Evolutionary conservation across 805 yeast species (phyloP).

Genomic region (Lachancea dasiensis): DNA sequence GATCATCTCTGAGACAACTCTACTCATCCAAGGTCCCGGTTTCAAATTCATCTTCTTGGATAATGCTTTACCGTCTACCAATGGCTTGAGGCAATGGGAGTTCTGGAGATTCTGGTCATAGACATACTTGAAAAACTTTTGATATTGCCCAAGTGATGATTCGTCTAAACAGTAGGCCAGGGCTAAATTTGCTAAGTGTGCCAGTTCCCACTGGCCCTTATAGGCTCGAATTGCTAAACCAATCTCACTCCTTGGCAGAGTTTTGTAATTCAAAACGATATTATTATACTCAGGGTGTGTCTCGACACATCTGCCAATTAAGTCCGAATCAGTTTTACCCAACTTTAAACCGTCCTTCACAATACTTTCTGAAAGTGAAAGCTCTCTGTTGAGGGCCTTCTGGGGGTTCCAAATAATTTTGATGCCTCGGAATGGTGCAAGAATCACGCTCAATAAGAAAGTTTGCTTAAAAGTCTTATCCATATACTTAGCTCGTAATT

Average conservation of each 20-base stretch:
- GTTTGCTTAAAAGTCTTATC: conserved; percentile 16
- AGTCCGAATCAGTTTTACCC: conserved; percentile 50
- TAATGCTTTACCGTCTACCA: conserved; percentile 72
- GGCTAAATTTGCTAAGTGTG: conserved; percentile 34
- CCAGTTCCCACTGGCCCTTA: conserved; percentile 46
- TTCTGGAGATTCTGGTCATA: conserved; percentile 20
- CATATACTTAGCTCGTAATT: conserved; percentile 1
- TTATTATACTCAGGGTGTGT: conserved; percentile 24
- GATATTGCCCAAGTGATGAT: conserved; percentile 28
- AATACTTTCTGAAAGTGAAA: conserved; percentile 38
- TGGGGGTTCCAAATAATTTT: conserved; percentile 24
- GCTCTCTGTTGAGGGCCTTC: conserved; percentile 23
- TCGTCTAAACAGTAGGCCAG: conserved; percentile 17
- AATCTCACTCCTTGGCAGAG: conserved; percentile 45
- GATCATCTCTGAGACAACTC: conserved; percentile 48
- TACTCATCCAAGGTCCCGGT: conserved; percentile 85
- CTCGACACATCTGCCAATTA: conserved; percentile 41
- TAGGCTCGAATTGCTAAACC: conserved; percentile 55
- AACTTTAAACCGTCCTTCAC: conserved; percentile 66
- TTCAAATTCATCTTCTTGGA: conserved; percentile 45
- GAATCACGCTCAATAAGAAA: conserved; percentile 14
- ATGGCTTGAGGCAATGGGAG: conserved; percentile 46
- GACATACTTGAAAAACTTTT: conserved; percentile 28
- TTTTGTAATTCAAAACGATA: conserved; percentile 26
- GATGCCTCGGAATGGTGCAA: conserved; percentile 22